A percentile compares a stretch with the other conserved stretches of the same genome.
Conservation (phyloP, 805 yeast genomes). For the Sugiyamaella americana region DNA sequence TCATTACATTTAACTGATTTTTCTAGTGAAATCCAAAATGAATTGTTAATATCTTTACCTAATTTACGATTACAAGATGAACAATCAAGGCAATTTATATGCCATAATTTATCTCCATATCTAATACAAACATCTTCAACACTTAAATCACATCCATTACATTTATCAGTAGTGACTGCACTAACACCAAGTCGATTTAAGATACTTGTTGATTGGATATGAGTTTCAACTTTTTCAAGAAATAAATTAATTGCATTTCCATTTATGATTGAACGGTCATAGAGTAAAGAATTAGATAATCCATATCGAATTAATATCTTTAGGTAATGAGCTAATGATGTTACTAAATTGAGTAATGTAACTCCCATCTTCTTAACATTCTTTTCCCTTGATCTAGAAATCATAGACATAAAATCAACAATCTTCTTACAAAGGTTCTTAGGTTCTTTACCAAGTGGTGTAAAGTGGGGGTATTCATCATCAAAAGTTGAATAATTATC, state of each 20-base stretch:
- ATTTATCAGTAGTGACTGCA: constrained; percentile 60
- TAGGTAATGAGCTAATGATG: constrained; percentile 88
- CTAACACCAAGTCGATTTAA: constrained; percentile 21
- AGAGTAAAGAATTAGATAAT: constrained; percentile 58
- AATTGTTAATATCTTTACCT: constrained; percentile 27
- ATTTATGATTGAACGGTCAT: constrained; percentile 43
- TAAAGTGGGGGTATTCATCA: constrained; percentile 8
- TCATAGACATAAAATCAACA: constrained; percentile 78
- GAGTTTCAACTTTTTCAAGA: constrained; percentile 46
- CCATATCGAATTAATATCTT: constrained; percentile 80
- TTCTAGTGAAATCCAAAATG: constrained; percentile 36
- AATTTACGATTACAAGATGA: constrained; percentile 46
- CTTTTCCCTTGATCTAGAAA: constrained; percentile 46
- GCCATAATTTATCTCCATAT: constrained; percentile 67
- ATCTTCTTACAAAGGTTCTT: constrained; percentile 82
- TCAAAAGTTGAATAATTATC: neutral
- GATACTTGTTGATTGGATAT: constrained; percentile 32
- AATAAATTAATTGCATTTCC: constrained; percentile 59
- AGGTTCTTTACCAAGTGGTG: constrained; percentile 50
- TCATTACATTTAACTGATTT: constrained; percentile 49
- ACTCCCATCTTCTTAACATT: constrained; percentile 22
- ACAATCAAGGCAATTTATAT: constrained; percentile 66
- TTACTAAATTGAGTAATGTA: constrained; percentile 65
- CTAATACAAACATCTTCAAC: constrained; percentile 79
- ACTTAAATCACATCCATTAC: constrained; percentile 63